phyloP scores from a whole-genome alignment of 192 early-diverging fungal genomes.

The Umbelopsis vinacea region DNA sequence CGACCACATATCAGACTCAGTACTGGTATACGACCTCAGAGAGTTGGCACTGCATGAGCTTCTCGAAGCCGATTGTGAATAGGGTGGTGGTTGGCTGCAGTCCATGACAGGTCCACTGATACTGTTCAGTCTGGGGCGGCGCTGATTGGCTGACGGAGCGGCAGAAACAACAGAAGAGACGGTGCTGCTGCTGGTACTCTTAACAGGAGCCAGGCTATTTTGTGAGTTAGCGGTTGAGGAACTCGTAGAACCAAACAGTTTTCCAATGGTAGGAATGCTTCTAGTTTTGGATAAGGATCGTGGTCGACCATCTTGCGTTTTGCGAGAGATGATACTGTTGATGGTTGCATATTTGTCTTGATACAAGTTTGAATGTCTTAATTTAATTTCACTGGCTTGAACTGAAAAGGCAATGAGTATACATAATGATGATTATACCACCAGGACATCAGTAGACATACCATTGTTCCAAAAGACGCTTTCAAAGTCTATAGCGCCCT shows the following conservation, averaged over 20 bases:
- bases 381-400: conserved; percentile 5
- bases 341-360: neutral
- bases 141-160: neutral
- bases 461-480: conserved; percentile 47
- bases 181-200: conserved; percentile 8
- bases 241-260: conserved; percentile 18
- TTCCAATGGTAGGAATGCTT: conserved; percentile 25
- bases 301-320: conserved; percentile 1
- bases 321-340: neutral
- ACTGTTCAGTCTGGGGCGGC: conserved; percentile 8
- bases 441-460: neutral
- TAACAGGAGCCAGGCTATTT: neutral
- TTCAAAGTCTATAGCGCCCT: conserved; percentile 37
- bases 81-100: neutral
- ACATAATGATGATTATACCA: too few species aligned
- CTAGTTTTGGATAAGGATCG: conserved; percentile 21
- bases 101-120: conserved; percentile 13
- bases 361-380: conserved; percentile 21
- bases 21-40: conserved; percentile 1
- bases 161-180: neutral
- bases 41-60: conserved; percentile 7
- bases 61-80: neutral
- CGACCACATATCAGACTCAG: conserved; percentile 5
- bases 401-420: conserved; percentile 1
- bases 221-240: neutral